Percentiles rank a stretch among this genome's conserved stretches.
Evolutionary conservation across 768 basidiomycete species (phyloP).

Genomic region (Cyclocybe cylindracea): DNA sequence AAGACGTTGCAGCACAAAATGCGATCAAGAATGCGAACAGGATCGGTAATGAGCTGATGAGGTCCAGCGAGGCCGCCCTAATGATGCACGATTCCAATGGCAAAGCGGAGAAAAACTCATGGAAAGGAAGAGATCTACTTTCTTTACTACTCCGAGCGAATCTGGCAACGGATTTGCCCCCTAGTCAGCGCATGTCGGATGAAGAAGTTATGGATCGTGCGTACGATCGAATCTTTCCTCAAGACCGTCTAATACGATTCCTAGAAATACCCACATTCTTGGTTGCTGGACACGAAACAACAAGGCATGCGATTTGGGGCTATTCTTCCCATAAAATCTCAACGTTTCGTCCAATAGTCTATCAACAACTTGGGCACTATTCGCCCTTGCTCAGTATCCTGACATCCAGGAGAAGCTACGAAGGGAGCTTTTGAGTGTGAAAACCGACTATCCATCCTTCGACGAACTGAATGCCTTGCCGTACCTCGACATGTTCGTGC

Average conservation of each 20-base stretch:
- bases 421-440: constrained; percentile 51
- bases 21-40: constrained; percentile 44
- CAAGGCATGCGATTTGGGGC: constrained; percentile 32
- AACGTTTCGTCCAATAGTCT: constrained; percentile 28
- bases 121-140: constrained; percentile 54
- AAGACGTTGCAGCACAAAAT: constrained; percentile 24
- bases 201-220: constrained; percentile 59
- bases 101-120: constrained; percentile 27
- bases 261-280: constrained; percentile 55
- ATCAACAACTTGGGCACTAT: constrained; percentile 60
- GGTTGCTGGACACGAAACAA: constrained; percentile 62
- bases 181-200: constrained; percentile 57
- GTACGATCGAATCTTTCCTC: constrained; percentile 14
- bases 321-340: background rate
- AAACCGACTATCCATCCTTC: constrained; percentile 64
- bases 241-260: background rate
- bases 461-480: constrained; percentile 66
- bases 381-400: constrained; percentile 47
- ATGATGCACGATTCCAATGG: constrained; percentile 20
- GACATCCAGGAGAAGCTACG: constrained; percentile 57
- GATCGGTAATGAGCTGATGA: constrained; percentile 51
- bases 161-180: constrained; percentile 58
- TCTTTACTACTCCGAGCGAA: constrained; percentile 65
- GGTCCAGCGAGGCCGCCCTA: constrained; percentile 46
- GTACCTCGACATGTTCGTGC: constrained; percentile 68